These are phyloP conservation scores for Arthroderma sp. DNA, from an alignment of 2,329 filamentous ascomycete species.

Conservation along the genomic window DNA sequence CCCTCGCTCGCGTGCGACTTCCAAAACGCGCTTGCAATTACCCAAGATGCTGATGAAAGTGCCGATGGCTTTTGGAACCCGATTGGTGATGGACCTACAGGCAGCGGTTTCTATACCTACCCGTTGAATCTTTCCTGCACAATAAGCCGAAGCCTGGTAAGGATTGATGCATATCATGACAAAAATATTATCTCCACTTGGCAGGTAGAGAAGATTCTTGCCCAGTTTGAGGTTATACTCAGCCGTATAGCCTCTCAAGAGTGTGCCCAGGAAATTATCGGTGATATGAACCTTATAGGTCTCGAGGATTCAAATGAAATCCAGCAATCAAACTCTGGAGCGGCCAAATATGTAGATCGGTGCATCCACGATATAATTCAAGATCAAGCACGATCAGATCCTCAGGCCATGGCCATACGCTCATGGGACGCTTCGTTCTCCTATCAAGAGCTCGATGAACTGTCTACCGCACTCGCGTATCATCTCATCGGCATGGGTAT, in stretches of 20 bases:
- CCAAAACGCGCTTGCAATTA: constrained; percentile 27
- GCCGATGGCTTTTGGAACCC: constrained; percentile 10
- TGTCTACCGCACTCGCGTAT: constrained; percentile 51
- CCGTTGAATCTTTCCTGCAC: constrained; percentile 10
- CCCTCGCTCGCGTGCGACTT: constrained; percentile 27
- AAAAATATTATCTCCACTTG: constrained; percentile 8
- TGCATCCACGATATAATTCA: constrained; percentile 14
- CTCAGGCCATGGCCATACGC: constrained; percentile 13
- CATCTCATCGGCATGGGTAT: constrained; percentile 39
- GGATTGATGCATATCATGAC: constrained; percentile 11
- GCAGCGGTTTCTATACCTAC: constrained; percentile 10
- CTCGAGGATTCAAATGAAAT: constrained; percentile 3
- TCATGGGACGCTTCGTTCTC: constrained; percentile 35
- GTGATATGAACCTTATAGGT: constrained; percentile 7
- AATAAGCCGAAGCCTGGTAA: constrained; percentile 5
- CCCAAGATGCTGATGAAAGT: constrained; percentile 13
- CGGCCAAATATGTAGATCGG: constrained; percentile 10
- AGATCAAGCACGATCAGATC: constrained; percentile 6
- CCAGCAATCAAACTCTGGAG: constrained; percentile 5
- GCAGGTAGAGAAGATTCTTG: constrained; percentile 11
- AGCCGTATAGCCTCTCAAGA: constrained; percentile 3
- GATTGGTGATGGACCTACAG: constrained; percentile 4
- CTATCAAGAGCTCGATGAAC: constrained; percentile 51
- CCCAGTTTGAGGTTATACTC: constrained; percentile 11
- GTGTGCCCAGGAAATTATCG: constrained; percentile 4